These are phyloP conservation scores for Mycena floridula DNA, from an alignment of 768 basidiomycete genomes.

Conservation along the genomic window DNA sequence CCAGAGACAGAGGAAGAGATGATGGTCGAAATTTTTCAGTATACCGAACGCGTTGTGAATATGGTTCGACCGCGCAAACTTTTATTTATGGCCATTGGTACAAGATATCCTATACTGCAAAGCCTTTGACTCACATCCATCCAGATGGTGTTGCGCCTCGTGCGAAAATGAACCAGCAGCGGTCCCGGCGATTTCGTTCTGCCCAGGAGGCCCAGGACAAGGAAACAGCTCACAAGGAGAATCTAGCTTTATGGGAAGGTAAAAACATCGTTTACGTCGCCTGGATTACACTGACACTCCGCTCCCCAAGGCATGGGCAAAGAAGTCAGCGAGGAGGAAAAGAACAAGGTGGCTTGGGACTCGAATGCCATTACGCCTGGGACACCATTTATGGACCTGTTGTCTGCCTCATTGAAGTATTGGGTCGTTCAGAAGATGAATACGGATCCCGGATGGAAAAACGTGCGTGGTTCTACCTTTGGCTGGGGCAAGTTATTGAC, in stretches of 20 bases:
- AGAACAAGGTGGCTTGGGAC: constrained; percentile 87
- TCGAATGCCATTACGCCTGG: constrained; percentile 98
- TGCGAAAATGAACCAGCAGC: constrained; percentile 99
- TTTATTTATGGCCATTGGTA: constrained; percentile 97
- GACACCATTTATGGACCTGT: constrained; percentile 95
- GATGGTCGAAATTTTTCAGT: constrained; percentile 97
- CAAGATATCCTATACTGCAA: neutral
- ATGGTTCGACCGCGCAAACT: constrained; percentile 95
- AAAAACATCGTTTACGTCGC: constrained; percentile 12
- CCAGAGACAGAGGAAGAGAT: constrained; percentile 98
- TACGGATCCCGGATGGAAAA: constrained; percentile 92
- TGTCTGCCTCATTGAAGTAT: constrained; percentile 84
- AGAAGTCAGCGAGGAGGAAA: constrained; percentile 71
- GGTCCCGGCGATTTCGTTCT: constrained; percentile 91
- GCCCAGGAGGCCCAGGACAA: constrained; percentile 95
- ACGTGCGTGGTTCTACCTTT: constrained; percentile 39
- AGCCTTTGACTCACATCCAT: too few species aligned
- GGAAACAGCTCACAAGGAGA: constrained; percentile 79
- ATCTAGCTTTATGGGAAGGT: constrained; percentile 85
- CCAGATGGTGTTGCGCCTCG: constrained; percentile 96
- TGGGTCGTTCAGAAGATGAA: constrained; percentile 97
- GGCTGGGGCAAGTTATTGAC: neutral
- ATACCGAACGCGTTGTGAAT: constrained; percentile 95
- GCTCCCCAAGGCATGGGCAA: constrained; percentile 84
- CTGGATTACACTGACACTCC: neutral